Evolutionary conservation across 1,139 yeast genomes (phyloP).

Genomic region (Yamadazyma oceani): DNA sequence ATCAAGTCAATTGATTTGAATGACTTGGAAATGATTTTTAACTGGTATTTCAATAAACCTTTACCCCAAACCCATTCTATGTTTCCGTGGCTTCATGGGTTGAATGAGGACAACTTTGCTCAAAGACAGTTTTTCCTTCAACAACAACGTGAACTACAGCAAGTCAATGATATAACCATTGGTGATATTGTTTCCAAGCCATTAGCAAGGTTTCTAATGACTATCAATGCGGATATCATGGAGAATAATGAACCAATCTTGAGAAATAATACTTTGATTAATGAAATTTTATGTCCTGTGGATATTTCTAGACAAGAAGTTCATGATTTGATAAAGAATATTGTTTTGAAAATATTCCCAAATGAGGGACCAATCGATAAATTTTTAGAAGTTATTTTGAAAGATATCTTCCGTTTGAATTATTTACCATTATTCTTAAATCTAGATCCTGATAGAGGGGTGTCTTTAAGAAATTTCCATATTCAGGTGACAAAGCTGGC

Average conservation of each 20-base stretch:
- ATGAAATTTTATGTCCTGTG: slow-evolving; percentile 57
- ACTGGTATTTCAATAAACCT: slow-evolving; percentile 50
- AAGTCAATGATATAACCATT: slow-evolving; percentile 3
- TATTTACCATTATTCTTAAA: slow-evolving; percentile 54
- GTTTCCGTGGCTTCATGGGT: slow-evolving; percentile 93
- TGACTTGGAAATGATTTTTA: slow-evolving; percentile 36
- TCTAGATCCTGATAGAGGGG: slow-evolving; percentile 66
- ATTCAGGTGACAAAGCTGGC: slow-evolving; percentile 75
- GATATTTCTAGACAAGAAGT: slow-evolving; percentile 40
- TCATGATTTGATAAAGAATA: slow-evolving; percentile 20
- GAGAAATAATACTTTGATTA: slow-evolving; percentile 61
- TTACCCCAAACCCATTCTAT: slow-evolving; percentile 67
- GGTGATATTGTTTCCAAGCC: slow-evolving; percentile 13
- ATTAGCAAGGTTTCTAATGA: slow-evolving; percentile 44
- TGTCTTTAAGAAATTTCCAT: slow-evolving; percentile 72
- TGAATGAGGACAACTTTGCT: slow-evolving; percentile 51
- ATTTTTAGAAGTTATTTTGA: slow-evolving; percentile 23
- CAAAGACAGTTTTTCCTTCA: slow-evolving; percentile 44
- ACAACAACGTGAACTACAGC: slow-evolving; percentile 22
- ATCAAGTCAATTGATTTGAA: slow-evolving; percentile 26
- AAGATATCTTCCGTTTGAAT: slow-evolving; percentile 46
- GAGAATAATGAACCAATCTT: slow-evolving; percentile 26
- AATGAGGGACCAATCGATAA: slow-evolving; percentile 9
- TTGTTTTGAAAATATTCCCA: slow-evolving; percentile 21
- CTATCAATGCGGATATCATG: slow-evolving; percentile 34